phyloP scores from a whole-genome alignment of 345 rosid species.

The Punica granatum region DNA sequence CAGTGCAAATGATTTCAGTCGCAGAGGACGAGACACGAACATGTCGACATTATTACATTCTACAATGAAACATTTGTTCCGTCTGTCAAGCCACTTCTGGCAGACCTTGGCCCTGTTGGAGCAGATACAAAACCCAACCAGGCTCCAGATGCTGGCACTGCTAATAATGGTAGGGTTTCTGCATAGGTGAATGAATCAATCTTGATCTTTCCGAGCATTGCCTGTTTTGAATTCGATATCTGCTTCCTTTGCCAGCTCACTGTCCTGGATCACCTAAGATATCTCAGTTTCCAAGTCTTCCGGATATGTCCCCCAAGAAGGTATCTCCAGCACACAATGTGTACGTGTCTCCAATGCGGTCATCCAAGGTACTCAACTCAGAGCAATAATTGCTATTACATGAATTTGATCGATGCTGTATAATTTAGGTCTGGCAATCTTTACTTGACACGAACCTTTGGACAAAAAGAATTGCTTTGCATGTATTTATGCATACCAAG shows the following conservation, averaged over 20 bases:
- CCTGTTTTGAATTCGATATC: conserved; percentile 6
- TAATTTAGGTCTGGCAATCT: too few species aligned
- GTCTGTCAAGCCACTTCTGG: conserved; percentile 70
- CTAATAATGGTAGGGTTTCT: conserved; percentile 42
- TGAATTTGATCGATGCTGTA: neutral
- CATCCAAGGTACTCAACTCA: conserved; percentile 63
- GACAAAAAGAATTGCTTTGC: neutral
- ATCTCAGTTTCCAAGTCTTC: conserved; percentile 75
- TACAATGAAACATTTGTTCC: conserved; percentile 90
- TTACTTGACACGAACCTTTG: neutral
- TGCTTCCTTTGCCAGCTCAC: conserved; percentile 38
- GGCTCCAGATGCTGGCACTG: conserved; percentile 44
- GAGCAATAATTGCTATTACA: neutral
- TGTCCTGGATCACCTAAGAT: conserved; percentile 88
- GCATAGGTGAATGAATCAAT: neutral
- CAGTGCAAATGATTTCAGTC: conserved; percentile 16
- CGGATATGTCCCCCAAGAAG: conserved; percentile 97
- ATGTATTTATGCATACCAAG: too few species aligned
- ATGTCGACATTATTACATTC: conserved; percentile 83
- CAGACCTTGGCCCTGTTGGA: conserved; percentile 69
- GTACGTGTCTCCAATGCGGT: conserved; percentile 88
- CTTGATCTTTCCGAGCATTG: conserved; percentile 7
- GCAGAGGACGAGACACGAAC: conserved; percentile 83
- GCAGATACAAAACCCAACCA: conserved; percentile 25
- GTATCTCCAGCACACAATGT: conserved; percentile 83